Percentiles rank a stretch among this genome's conserved stretches.
These are phyloP conservation scores for Candida tallmaniae DNA, from an alignment of 805 yeast genomes.

Conservation along the genomic window DNA sequence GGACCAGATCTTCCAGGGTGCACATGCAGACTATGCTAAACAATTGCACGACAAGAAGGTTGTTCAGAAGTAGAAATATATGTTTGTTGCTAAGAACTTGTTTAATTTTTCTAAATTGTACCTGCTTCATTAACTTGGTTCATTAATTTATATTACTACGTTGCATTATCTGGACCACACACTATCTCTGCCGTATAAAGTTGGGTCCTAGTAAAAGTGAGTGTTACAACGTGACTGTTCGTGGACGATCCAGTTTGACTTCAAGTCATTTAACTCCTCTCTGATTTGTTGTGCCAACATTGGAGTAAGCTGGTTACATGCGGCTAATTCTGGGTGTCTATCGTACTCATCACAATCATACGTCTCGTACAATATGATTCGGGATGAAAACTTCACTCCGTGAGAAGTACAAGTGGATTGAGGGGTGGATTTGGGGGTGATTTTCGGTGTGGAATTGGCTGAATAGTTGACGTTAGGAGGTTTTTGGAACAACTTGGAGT, in stretches of 20 bases:
- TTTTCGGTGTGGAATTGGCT: slow-evolving; percentile 1
- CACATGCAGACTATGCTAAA: slow-evolving; percentile 28
- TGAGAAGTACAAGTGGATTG: background rate
- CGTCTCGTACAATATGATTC: slow-evolving; percentile 81
- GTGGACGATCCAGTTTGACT: slow-evolving; percentile 80
- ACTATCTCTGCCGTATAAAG: background rate
- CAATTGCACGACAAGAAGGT: slow-evolving; percentile 11
- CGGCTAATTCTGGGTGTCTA: slow-evolving; percentile 87
- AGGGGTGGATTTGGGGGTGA: slow-evolving; percentile 2
- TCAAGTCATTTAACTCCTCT: slow-evolving; percentile 77
- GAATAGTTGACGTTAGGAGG: slow-evolving; percentile 1
- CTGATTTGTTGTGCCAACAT: slow-evolving; percentile 78
- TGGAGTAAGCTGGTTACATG: slow-evolving; percentile 90
- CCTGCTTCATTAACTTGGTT: too few species aligned
- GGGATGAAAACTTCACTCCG: slow-evolving; percentile 66
- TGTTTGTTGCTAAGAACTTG: too few species aligned
- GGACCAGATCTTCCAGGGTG: slow-evolving; percentile 43
- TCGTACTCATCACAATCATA: slow-evolving; percentile 82
- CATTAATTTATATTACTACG: slow-evolving; percentile 1
- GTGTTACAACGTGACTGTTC: slow-evolving; percentile 75
- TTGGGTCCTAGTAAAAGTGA: slow-evolving; percentile 57
- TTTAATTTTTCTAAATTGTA: too few species aligned
- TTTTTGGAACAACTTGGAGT: slow-evolving; percentile 3
- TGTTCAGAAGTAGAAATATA: background rate
- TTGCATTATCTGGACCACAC: too few species aligned